Evolutionary conservation across 768 basidiomycete species (phyloP), one percentile per base, ranked within the genome.

Genomic region (Mycena vitilis): DNA sequence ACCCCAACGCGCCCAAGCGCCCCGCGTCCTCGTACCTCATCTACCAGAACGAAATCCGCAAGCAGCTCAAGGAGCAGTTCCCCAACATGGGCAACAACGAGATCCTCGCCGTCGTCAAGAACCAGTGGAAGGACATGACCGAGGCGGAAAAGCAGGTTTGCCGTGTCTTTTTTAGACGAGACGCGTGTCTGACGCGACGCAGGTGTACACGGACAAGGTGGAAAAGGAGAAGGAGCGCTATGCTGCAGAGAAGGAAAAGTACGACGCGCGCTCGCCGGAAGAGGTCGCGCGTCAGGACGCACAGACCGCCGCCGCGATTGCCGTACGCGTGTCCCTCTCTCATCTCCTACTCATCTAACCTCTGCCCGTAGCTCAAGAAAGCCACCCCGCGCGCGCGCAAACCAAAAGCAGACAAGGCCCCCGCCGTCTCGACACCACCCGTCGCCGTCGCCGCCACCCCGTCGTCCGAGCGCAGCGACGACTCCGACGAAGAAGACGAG

Each of bases 1-100:
- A 99, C 75, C 95, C 96, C 22, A 92, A 96, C 79, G 95, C 95
- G 65, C 97, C 97, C 38, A 98, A 96, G 78, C 91, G 95, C 11
- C 96, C 97, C 34, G 87, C 95, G 16, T 94, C 94, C 9, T 95
- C 95, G 22, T 99, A 97, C 81, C 88, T 99, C 75, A 82, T 96
- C 73, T 99, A 92, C 86, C 97, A 98, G 82, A 98, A 97, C 77
- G 92, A 93, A 16, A 85, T 95, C 61, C 91, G 95, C 77, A 87
- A 87, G 66, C 84, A 88, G 65, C 84, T 96, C 73, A 90, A 91
- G 82, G 82, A 84, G 45, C 79, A 85, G 72, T 80, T 92, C 77
- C 91, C 93, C 12, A 79, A 82, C 11, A 78, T 95, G 65, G 79
- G 85, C 44, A 91, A 98, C 76, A 77, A 86, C 45, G 95, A 96